These are phyloP conservation scores for Neocucurbitaria cava DNA, from an alignment of 2,329 filamentous ascomycete species.

Conservation along the genomic window DNA sequence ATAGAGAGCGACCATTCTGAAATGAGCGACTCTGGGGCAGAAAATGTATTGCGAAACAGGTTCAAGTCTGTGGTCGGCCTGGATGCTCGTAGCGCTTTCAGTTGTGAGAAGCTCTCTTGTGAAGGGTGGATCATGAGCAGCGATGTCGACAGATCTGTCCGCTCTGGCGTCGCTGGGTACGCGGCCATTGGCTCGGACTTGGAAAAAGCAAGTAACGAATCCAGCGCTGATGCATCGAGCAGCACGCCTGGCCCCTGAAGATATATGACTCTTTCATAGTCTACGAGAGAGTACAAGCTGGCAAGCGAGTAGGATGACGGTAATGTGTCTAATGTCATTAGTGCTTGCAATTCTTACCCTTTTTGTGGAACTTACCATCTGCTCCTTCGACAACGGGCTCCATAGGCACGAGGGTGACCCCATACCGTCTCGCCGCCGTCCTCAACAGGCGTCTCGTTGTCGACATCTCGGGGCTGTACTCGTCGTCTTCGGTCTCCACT, in stretches of 20 bases:
- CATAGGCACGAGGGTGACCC: constrained; percentile 54
- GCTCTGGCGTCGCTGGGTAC: constrained; percentile 40
- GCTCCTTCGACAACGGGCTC: constrained; percentile 46
- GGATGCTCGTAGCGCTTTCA: constrained; percentile 36
- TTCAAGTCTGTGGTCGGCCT: constrained; percentile 38
- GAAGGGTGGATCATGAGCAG: constrained; percentile 49
- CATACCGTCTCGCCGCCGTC: constrained; percentile 55
- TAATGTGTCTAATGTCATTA: constrained; percentile 30
- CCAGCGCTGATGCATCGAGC: constrained; percentile 55
- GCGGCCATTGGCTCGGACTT: constrained; percentile 46
- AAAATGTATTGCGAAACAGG: constrained; percentile 44
- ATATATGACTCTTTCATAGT: constrained; percentile 55
- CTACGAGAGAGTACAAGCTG: constrained; percentile 53
- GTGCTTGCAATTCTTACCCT: neutral
- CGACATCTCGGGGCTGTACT: constrained; percentile 51
- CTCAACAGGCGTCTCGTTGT: constrained; percentile 54
- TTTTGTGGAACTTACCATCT: constrained; percentile 29
- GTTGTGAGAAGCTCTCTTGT: constrained; percentile 36
- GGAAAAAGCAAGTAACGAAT: constrained; percentile 52
- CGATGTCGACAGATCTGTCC: constrained; percentile 44
- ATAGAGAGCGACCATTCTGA: constrained; percentile 48
- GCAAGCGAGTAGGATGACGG: constrained; percentile 53
- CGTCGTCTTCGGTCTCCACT: constrained; percentile 42
- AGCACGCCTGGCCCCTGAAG: constrained; percentile 55
- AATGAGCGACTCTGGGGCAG: constrained; percentile 42